A percentile compares a stretch with the other conserved stretches of the same genome.
Conservation (phyloP, 768 basidiomycete species). For the Tubosaeta sp. region DNA sequence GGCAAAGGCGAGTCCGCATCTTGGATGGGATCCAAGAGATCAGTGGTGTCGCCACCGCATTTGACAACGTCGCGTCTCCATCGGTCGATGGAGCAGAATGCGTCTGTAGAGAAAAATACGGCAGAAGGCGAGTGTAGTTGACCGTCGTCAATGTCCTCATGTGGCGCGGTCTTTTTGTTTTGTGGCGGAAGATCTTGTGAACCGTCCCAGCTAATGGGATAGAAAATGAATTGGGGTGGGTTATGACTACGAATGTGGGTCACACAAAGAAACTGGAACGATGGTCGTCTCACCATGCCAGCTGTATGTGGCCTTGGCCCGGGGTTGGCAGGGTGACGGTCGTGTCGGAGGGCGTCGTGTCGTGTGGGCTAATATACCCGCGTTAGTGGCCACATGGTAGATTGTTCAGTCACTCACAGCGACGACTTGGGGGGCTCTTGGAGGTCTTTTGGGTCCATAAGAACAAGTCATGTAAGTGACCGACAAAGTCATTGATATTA, state of each 20-base stretch:
- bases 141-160: constrained; percentile 30
- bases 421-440: neutral
- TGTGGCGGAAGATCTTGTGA: constrained; percentile 21
- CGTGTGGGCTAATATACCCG: neutral
- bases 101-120: constrained; percentile 18
- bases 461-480: too few relatives aligned
- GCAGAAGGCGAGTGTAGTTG: constrained; percentile 26
- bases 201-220: constrained; percentile 25
- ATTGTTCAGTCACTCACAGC: neutral
- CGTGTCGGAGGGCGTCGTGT: constrained; percentile 15
- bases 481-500: neutral
- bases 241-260: constrained; percentile 7
- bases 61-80: constrained; percentile 20
- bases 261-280: neutral
- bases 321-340: constrained; percentile 30
- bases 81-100: constrained; percentile 19
- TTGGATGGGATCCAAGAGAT: constrained; percentile 17
- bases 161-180: neutral
- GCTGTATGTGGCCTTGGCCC: constrained; percentile 15
- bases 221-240: constrained; percentile 24
- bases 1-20: constrained; percentile 7
- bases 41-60: neutral
- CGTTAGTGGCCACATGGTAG: neutral
- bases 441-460: neutral
- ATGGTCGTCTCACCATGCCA: constrained; percentile 10